Evolutionary conservation across 176 grass and related monocot genomes (phyloP).

Genomic region (Phoenix dactylifera): DNA sequence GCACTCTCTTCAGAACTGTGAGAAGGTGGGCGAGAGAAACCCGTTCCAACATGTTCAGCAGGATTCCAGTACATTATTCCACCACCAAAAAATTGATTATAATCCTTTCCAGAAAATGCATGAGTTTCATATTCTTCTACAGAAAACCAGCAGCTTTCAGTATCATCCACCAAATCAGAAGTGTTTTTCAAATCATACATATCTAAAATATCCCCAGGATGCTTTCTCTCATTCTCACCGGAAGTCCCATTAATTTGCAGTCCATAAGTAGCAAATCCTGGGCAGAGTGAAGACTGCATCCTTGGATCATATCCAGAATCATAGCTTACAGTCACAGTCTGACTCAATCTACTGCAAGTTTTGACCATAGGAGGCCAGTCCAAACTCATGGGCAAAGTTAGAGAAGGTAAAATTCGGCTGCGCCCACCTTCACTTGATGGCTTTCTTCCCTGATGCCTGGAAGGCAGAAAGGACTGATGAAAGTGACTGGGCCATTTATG

Average conservation of each 20-base stretch:
- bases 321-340: constrained; percentile 48
- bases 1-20: constrained; percentile 94
- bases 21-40: constrained; percentile 75
- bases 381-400: constrained; percentile 72
- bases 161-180: constrained; percentile 66
- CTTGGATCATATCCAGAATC: constrained; percentile 54
- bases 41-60: constrained; percentile 68
- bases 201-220: constrained; percentile 32
- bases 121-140: constrained; percentile 77
- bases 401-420: constrained; percentile 52
- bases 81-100: constrained; percentile 95
- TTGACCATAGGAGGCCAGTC: constrained; percentile 95
- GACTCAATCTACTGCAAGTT: constrained; percentile 46
- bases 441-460: constrained; percentile 51
- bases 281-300: constrained; percentile 55
- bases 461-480: constrained; percentile 50
- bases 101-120: constrained; percentile 61
- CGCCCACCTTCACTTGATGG: constrained; percentile 40
- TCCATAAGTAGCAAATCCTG: constrained; percentile 47
- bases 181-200: constrained; percentile 23
- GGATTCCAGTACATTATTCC: constrained; percentile 99
- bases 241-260: constrained; percentile 47
- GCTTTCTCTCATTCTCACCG: constrained; percentile 44
- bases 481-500: constrained; percentile 59
- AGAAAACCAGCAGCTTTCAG: constrained; percentile 85